phyloP scores from a whole-genome alignment of 1,139 yeast species.

The Lodderomyces theae region DNA sequence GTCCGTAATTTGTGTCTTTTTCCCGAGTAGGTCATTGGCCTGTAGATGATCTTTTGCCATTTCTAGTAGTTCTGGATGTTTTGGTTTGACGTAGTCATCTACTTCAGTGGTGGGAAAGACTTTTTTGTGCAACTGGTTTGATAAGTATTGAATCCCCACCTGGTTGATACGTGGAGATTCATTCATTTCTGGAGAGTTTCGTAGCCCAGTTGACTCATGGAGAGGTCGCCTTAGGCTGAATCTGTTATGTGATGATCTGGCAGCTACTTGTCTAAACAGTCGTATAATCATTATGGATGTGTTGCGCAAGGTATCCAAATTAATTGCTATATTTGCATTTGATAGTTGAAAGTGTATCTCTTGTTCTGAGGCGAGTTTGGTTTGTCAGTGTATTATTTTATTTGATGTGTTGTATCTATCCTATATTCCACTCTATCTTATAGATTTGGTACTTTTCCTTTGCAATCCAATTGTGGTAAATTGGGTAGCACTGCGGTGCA shows the following conservation, averaged over 20 bases:
- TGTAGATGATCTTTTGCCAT: slow-evolving; percentile 62
- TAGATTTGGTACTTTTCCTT: background rate
- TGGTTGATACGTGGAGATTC: slow-evolving; percentile 59
- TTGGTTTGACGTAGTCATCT: slow-evolving; percentile 23
- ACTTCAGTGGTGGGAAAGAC: slow-evolving; percentile 49
- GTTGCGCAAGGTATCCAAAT: too few species aligned
- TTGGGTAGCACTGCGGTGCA: background rate
- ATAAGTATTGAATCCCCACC: slow-evolving; percentile 65
- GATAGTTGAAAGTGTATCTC: background rate
- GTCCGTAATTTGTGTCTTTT: slow-evolving; percentile 61
- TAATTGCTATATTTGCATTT: slow-evolving; percentile 3
- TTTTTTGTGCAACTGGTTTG: slow-evolving; percentile 55
- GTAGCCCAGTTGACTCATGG: background rate
- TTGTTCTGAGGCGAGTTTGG: background rate
- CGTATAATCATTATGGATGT: slow-evolving; percentile 1
- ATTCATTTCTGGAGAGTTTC: background rate
- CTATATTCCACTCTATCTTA: too few species aligned
- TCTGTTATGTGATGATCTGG: slow-evolving; percentile 1
- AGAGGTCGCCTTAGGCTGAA: slow-evolving; percentile 13
- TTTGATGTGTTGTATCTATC: too few species aligned
- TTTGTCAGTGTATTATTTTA: too few species aligned
- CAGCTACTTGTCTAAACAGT: slow-evolving; percentile 1
- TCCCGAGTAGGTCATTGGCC: slow-evolving; percentile 71
- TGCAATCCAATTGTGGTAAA: background rate
- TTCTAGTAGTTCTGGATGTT: slow-evolving; percentile 43